Base-by-base conservation (phyloP, 805 yeast species). In the Saturnispora kantuleensis region DNA sequence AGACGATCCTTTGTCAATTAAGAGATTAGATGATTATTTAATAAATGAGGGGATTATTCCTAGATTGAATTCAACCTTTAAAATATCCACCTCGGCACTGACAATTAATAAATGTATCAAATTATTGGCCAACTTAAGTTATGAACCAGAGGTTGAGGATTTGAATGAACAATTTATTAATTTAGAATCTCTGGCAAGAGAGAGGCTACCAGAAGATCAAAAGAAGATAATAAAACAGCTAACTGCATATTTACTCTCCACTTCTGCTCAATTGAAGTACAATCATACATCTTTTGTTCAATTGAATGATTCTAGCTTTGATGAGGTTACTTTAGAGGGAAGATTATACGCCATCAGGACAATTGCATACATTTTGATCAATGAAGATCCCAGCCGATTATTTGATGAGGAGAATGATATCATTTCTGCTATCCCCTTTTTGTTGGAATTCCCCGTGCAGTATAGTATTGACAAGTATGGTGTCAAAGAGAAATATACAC, bases 381-480 rank as follows among this genome's bases (percentile, higher is more conserved):
- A 69, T 30, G 17, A 31, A 12, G 68, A 64, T 32, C 60, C 74
- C 44, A 78, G 79, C 0, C 44, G 52, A 36, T 35, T 68, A 6
- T 62, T 70, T 1, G 69, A 71, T 49, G 58, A 62, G 5, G 65
- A 68, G 41, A 63, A 58, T 41, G 71, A 69, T 31, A 53, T 64
- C 5, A 57, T 62, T n/a, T 66, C 74, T 0, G 58, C 71, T 18
- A 54, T 74, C 9, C 75, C 77, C 0, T 76, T 74, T 48, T 57
- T 77, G 38, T 55, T 66, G 4, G 81, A 76, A 52, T 56, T 72
- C 8, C 47, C 74, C 18, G 71, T 72, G 2, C 70, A 63, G 41
- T 69, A 67, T 45, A 60, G 54, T 37, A 39, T 48, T 18, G 52
- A 56, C n/a, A 33, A 39, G 1, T 55, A 56, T 35, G 43, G 53